phyloP scores from a whole-genome alignment of 2,329 filamentous ascomycete species.

The Monosporascus sp. region DNA sequence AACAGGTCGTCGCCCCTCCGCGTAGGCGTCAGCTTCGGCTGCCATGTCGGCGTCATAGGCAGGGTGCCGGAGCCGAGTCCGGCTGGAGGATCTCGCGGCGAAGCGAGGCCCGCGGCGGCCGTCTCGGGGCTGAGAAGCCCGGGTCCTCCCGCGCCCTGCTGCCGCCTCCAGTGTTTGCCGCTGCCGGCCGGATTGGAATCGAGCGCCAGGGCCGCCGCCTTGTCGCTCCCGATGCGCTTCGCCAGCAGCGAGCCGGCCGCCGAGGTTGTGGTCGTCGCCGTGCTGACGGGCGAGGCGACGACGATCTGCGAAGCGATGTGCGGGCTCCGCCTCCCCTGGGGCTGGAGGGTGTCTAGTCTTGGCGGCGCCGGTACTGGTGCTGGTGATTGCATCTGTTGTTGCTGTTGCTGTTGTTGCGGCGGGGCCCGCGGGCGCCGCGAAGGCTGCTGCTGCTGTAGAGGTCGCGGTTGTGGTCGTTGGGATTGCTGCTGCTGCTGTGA shows the following conservation, averaged over 20 bases:
- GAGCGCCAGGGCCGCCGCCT: constrained; percentile 41
- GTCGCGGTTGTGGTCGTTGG: constrained; percentile 1
- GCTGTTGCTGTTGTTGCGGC: constrained; percentile 10
- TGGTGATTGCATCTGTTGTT: constrained; percentile 6
- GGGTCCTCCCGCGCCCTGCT: constrained; percentile 4
- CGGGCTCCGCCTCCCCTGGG: neutral
- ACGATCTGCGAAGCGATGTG: constrained; percentile 16
- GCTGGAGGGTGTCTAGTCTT: constrained; percentile 3
- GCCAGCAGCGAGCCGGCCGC: constrained; percentile 41
- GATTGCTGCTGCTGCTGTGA: constrained; percentile 12
- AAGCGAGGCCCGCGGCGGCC: constrained; percentile 8
- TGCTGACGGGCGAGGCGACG: constrained; percentile 17
- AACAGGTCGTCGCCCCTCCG: constrained; percentile 61
- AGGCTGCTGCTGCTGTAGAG: constrained; percentile 18
- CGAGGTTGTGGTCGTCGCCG: constrained; percentile 23
- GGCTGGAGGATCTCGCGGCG: constrained; percentile 7
- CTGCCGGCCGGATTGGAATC: constrained; percentile 17
- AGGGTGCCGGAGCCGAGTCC: constrained; percentile 16
- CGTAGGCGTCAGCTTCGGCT: constrained; percentile 61
- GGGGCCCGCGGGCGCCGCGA: constrained; percentile 11
- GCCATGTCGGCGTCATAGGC: constrained; percentile 51
- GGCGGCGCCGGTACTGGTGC: constrained; percentile 6
- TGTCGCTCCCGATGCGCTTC: constrained; percentile 46
- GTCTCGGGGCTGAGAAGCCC: constrained; percentile 16
- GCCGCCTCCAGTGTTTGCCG: constrained; percentile 20